Base-by-base conservation (phyloP, 768 basidiomycete species). In the Cystofilobasidium capitatum region DNA sequence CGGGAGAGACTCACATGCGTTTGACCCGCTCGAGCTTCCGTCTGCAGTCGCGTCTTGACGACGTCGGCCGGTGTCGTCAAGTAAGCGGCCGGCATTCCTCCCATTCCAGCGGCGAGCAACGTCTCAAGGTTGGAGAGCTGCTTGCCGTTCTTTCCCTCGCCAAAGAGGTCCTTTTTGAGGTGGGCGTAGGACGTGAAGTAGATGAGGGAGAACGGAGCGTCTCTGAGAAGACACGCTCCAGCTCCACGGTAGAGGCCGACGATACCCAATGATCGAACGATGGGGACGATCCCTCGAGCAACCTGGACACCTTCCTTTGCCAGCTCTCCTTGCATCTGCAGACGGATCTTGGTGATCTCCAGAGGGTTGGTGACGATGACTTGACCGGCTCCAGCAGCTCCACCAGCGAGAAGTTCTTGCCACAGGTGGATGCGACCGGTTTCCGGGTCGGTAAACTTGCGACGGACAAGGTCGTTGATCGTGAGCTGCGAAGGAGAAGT, bases 351-450 rank as follows among this genome's bases (percentile, higher is more conserved):
- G 13, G 72, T 73, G 57, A 77, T 74, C 66, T 76, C 71, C 64
- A 99, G 79, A 54, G 96, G 96, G 76, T 98, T 99, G 36, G 96
- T 99, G 76, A 99, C 97, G 63, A 94, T 80, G 75, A 99, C 96
- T 86, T 99, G 96, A 75, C 90, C 93, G 74, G 87, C 96, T 75
- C 96, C 96, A 44, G 96, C 96, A 42, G 83, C 80, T 72, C 88
- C 96, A 79, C 96, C 96, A 39, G 94, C 94, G 7, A 89, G 67
- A 22, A 98, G 72, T 78, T 99, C 96, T 89, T 90, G 92, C n/a
- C 73, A 72, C n/a, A 96, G 74, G 66, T 86, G 84, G 77, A 99
- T 99, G 64, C 91, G 83, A 16, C 96, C 96, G 13, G 96, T 99
- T 77, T 94, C 91, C 29, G 92, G 90, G 77, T 99, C 92, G 79